Evolutionary conservation across 331 rosid species (phyloP).

Genomic region (Pyrus hybrid): DNA sequence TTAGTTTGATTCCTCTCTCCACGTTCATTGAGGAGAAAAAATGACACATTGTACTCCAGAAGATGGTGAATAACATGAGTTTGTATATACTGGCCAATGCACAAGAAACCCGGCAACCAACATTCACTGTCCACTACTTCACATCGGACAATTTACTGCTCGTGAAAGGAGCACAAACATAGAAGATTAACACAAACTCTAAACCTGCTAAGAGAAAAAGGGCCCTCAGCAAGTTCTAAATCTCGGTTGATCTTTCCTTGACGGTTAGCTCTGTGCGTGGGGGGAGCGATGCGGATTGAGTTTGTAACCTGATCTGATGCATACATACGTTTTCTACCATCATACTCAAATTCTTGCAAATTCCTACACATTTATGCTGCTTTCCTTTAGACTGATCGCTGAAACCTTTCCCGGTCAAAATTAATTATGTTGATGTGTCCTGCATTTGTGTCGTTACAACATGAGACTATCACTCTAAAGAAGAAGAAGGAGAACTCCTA

Average conservation of each 20-base stretch:
- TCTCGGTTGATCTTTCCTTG: background rate
- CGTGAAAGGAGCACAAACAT: background rate
- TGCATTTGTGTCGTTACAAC: conserved; percentile 27
- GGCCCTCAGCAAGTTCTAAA: background rate
- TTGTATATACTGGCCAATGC: background rate
- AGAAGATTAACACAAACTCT: background rate
- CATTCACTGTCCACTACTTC: background rate
- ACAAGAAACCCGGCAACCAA: background rate
- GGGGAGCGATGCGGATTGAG: background rate
- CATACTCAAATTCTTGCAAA: background rate
- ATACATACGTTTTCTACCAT: background rate
- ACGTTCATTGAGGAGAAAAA: background rate
- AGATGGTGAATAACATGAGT: background rate
- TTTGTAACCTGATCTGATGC: background rate
- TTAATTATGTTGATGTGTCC: conserved; percentile 44
- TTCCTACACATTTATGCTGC: background rate
- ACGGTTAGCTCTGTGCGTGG: background rate
- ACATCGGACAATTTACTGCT: background rate
- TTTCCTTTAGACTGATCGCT: conserved; percentile 4
- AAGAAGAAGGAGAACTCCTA: background rate
- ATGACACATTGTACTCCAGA: background rate
- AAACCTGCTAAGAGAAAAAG: background rate
- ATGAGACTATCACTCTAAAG: background rate
- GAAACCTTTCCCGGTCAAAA: conserved; percentile 34
- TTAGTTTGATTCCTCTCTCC: background rate